Evolutionary conservation across 2,329 filamentous ascomycete genomes (phyloP), one percentile per base, ranked within the genome.

Genomic region (Scolecobasidium constrictum): DNA sequence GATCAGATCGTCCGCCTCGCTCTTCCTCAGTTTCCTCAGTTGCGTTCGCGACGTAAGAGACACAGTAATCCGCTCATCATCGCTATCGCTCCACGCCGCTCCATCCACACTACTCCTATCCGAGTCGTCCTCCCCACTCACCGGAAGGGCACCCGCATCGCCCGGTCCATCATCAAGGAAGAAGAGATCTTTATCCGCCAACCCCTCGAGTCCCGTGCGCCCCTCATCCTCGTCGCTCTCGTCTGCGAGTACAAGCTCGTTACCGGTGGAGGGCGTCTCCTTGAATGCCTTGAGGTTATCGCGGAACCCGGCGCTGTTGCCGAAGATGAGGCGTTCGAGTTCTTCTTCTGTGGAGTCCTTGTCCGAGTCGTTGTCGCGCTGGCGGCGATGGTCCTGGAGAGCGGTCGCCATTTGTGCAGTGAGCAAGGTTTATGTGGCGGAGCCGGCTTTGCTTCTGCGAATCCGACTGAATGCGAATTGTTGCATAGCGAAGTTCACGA

Each of bases 71-170:
- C 85, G 76, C 56, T 96, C 92, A 56, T 98, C 92, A 54, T 98
- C 92, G 61, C 88, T 96, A 59, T 98, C 92, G 52, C 88, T 79
- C 92, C 92, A 98, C 1, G 78, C 84, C 3, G 81, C 72, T 16
- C 68, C 67, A 34, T 72, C 66, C 50, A 59, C 59, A 4, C 54
- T 47, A 5, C 49, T 52, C 18, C 61, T 51, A 15, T 60, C 58
- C 16, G 63, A 62, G 23, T 59, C 61, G 22, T 63, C 64, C 17
- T 61, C 56, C 17, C 67, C 61, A 2, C 64, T 62, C 57, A 26
- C 63, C 61, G 4, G 59, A 56, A 16, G 61, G 58, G 36, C 61
- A 57, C 50, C 63, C 58, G 48, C 68, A 52, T 37, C 61, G 1
- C 65, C 63, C 18, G 71, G 66, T 33, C 76, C 78, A 1, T 81